Base-by-base conservation (phyloP, 2,329 filamentous ascomycete species). In the Trichoderma sp. region DNA sequence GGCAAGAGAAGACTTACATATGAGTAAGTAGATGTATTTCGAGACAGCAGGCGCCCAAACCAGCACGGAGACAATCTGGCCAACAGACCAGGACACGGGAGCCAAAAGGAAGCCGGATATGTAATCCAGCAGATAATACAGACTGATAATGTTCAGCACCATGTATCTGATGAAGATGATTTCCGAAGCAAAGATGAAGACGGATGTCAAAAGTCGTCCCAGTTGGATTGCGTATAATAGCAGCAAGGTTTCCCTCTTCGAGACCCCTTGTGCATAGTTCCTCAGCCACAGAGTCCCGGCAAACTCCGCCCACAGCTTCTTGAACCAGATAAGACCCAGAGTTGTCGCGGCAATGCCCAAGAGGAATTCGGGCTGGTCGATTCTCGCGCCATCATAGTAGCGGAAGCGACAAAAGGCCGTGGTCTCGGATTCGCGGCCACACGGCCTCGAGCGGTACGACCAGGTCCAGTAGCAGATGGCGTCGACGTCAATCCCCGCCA, bases 21-120 rank as follows among this genome's bases (percentile, higher is more conserved):
- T 44, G 15, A 63, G 48, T 2, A 61, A 28, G n/a, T 66, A 66
- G 9, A 66, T 3, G 17, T 66, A 66, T 41, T 58, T 66, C 12
- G 30, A 14, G 10, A 56, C 17, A 3, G 51, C 64, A 3, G 64
- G 64, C 19, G 52, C 59, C 64, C 64, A 66, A 14, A 66, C 14
- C 10, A 54, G 30, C 10, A 52, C 41, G 5, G 64, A 48, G 57
- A 66, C 50, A 5, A 66, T 10, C 39, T 66, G 64, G 15, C 64
- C 43, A 26, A 66, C 21, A 2, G 50, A 28, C 64, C 64, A 66
- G 1, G 26, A 26, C 30, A 17, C 26, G 7, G 19, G 30, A 7
- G 9, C 30, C 7, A 34, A 14, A 6, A 52, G 28, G 26, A 9
- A 34, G 28, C 17, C 34, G 3, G 28, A 14, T 7, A 39, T 34